Percentiles rank a stretch among this genome's conserved stretches.
These are phyloP conservation scores for Diaporthe citrichinensis DNA, from an alignment of 2,329 filamentous ascomycete genomes.

Conservation along the genomic window DNA sequence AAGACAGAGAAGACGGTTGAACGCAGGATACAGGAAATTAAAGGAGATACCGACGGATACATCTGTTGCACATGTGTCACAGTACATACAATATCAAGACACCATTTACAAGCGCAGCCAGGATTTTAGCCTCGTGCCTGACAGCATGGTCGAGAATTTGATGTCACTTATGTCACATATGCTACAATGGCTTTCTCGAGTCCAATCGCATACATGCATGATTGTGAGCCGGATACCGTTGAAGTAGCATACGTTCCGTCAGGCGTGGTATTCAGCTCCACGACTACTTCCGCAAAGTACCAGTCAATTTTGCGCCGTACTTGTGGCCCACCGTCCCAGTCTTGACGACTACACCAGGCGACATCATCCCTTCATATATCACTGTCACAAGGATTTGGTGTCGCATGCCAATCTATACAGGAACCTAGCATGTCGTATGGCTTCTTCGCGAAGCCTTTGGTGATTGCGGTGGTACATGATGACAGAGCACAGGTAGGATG, in stretches of 20 bases:
- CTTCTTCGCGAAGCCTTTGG: not conserved
- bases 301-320: not conserved
- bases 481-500: not conserved
- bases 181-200: not conserved
- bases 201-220: not conserved
- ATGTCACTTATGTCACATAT: not conserved
- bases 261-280: not conserved
- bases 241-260: not conserved
- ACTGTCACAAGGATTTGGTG: not conserved
- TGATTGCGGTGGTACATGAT: not conserved
- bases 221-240: not conserved
- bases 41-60: not conserved
- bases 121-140: not conserved
- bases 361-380: not conserved
- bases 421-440: not conserved
- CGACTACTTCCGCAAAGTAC: not conserved
- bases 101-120: not conserved
- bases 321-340: not conserved
- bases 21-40: not conserved
- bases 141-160: not conserved
- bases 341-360: not conserved
- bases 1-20: conserved; percentile 23
- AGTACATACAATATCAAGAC: not conserved
- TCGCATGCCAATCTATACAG: not conserved
- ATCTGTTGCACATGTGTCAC: not conserved